Conservation (phyloP, 345 rosid species). For the Hibiscus trionum region DNA sequence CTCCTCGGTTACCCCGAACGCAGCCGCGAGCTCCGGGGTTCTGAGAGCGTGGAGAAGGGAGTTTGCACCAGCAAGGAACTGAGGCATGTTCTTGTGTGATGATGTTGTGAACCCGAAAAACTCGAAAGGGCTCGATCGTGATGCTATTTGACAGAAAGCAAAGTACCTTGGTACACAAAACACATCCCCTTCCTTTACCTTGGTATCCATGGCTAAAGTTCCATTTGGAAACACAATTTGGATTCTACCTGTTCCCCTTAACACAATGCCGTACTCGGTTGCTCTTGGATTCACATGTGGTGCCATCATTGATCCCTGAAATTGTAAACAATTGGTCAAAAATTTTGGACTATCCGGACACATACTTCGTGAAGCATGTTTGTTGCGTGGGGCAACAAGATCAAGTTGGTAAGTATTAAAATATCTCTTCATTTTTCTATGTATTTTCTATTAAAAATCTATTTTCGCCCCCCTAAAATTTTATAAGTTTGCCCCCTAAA, state of each 20-base stretch:
- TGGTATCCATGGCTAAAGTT: slow-evolving; percentile 45
- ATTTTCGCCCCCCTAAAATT: too few relatives aligned
- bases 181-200: slow-evolving; percentile 57
- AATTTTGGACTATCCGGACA: neutral
- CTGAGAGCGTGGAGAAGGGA: slow-evolving; percentile 43
- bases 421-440: too few relatives aligned
- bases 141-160: slow-evolving; percentile 79
- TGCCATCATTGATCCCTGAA: slow-evolving; percentile 93
- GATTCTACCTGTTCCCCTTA: slow-evolving; percentile 58
- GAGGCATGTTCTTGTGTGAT: slow-evolving; percentile 64
- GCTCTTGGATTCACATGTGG: slow-evolving; percentile 85
- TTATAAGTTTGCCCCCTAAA: too few relatives aligned
- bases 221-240: slow-evolving; percentile 76
- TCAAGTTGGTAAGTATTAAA: too few relatives aligned
- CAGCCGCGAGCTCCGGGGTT: slow-evolving; percentile 44
- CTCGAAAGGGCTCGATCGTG: slow-evolving; percentile 47
- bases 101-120: slow-evolving; percentile 90
- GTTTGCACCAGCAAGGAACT: slow-evolving; percentile 61
- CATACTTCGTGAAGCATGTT: too few relatives aligned
- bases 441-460: too few relatives aligned
- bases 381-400: too few relatives aligned
- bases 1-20: slow-evolving; percentile 46
- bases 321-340: neutral
- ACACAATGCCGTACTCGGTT: slow-evolving; percentile 71
- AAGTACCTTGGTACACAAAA: slow-evolving; percentile 84